phyloP scores from a whole-genome alignment of 164 flowering plant species.

The Piper betle region DNA sequence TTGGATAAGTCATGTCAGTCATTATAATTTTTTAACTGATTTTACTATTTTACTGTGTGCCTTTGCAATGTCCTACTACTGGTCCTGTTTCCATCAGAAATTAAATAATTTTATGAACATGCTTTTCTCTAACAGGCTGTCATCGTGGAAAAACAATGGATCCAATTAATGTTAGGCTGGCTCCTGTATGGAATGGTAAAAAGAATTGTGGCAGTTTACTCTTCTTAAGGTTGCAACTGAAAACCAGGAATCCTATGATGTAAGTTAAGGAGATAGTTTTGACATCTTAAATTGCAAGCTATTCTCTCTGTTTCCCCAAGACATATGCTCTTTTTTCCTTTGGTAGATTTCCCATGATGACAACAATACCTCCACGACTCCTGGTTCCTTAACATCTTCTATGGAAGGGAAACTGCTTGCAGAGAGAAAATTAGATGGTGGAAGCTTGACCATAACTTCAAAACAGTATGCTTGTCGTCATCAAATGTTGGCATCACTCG shows the following conservation, averaged over 20 bases:
- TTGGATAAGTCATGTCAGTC: no score
- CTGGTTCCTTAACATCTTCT: conserved; percentile 6
- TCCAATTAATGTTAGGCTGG: conserved; percentile 21
- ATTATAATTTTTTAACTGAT: no score
- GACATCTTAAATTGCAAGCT: not conserved
- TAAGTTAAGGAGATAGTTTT: conserved; percentile 6
- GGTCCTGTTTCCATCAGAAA: not conserved
- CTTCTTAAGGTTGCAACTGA: conserved; percentile 12
- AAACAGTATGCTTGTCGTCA: conserved; percentile 61
- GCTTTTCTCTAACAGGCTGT: conserved; percentile 13
- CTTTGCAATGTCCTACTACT: not conserved
- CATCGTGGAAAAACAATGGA: conserved; percentile 7
- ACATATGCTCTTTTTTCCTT: not conserved
- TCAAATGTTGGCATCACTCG: conserved; percentile 59
- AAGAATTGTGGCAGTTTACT: conserved; percentile 21
- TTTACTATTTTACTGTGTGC: no score
- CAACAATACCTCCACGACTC: conserved; percentile 5
- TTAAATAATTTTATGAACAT: not conserved
- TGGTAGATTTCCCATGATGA: conserved; percentile 8
- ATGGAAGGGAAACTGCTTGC: conserved; percentile 11
- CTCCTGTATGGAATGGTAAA: conserved; percentile 23
- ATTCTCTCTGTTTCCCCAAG: not conserved
- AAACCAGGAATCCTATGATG: conserved; percentile 8
- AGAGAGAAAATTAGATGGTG: conserved; percentile 6
- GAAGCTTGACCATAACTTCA: conserved; percentile 27